Base-by-base conservation (phyloP, 208 protist genomes). In the Wallacemonas sp. region DNA sequence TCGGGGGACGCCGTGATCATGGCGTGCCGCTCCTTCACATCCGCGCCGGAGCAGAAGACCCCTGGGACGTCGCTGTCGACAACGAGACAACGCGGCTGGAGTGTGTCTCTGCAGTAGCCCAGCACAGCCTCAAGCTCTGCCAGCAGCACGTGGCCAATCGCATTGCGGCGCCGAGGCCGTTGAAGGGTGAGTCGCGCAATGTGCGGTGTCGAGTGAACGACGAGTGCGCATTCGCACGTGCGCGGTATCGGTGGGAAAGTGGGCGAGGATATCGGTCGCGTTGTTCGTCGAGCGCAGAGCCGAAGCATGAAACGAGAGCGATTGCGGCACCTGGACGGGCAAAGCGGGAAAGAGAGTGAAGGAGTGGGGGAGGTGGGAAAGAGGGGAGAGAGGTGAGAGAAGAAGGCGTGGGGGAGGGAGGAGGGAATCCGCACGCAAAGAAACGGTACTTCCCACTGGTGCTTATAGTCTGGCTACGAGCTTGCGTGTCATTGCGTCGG, bases 1-100 rank as follows among this genome's bases (percentile, higher is more conserved):
- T 54, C 60, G 27, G 76, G 71, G 9, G 80, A 73, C 71, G 88
- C 85, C 59, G 89, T 89, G 38, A 94, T 37, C 78, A 91, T 86
- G 9, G 46, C 60, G 33, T 83, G 74, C 10, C 83, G 79, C 71
- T 92, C 85, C 65, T 91, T 91, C 41, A 94, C 66, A 57, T 94
- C 89, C 6, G 89, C 83, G 0, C 89, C 89, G 24, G 84, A 83
- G 65, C 80, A 88, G 67, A 94, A 94, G 4, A 93, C 77, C 12
- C 82, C 84, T 2, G 71, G 61, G 5, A 96, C 85, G n/a, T 50
- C 57, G 61, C 79, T 89, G 19, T 75, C 63, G 9, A 96, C 24
- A 17, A 96, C 65, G 2, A 96, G 45, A n/a, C 80, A 86, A 50
- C 74, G 78, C 34, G 84, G 76, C 12, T 42, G 41, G 1, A 65